Conservation (phyloP, 2,329 filamentous ascomycete species). For the Fonsecaea pedrosoi region DNA sequence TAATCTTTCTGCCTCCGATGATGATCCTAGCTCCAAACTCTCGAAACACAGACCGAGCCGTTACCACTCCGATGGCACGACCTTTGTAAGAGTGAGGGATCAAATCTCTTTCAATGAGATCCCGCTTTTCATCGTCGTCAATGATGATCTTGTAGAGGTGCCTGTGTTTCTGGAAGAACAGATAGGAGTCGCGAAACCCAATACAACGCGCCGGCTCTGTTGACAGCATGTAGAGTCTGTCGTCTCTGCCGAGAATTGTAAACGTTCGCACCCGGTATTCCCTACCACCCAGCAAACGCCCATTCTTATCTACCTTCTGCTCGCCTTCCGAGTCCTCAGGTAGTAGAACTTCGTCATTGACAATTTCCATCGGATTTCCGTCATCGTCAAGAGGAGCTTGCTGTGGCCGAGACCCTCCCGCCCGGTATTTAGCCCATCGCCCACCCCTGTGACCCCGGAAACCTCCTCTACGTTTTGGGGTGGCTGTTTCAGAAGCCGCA, state of each 20-base stretch:
- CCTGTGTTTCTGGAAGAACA: conserved; percentile 98
- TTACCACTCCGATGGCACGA: conserved; percentile 94
- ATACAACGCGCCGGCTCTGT: conserved; percentile 96
- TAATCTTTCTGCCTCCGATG: conserved; percentile 83
- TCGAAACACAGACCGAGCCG: conserved; percentile 92
- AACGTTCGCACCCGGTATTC: conserved; percentile 97
- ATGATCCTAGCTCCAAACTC: conserved; percentile 96
- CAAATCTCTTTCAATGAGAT: conserved; percentile 92
- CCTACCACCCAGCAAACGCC: conserved; percentile 79
- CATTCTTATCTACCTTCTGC: conserved; percentile 89
- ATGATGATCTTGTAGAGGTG: conserved; percentile 98
- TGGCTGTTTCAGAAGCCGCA: conserved; percentile 51
- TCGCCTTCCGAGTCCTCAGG: conserved; percentile 89
- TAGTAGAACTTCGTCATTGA: conserved; percentile 88
- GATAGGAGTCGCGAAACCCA: conserved; percentile 95
- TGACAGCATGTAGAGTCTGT: conserved; percentile 95
- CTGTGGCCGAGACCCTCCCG: conserved; percentile 75
- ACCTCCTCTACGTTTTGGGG: conserved; percentile 69
- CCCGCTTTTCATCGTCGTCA: conserved; percentile 94
- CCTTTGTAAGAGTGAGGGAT: conserved; percentile 99
- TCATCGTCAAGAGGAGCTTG: conserved; percentile 91
- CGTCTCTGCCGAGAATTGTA: conserved; percentile 80
- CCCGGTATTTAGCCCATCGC: conserved; percentile 75
- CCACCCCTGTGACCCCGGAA: conserved; percentile 66
- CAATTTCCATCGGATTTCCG: conserved; percentile 87